Evolutionary conservation across 1,139 yeast species (phyloP).

Genomic region (Lodderomyces pseudojiufengensis): DNA sequence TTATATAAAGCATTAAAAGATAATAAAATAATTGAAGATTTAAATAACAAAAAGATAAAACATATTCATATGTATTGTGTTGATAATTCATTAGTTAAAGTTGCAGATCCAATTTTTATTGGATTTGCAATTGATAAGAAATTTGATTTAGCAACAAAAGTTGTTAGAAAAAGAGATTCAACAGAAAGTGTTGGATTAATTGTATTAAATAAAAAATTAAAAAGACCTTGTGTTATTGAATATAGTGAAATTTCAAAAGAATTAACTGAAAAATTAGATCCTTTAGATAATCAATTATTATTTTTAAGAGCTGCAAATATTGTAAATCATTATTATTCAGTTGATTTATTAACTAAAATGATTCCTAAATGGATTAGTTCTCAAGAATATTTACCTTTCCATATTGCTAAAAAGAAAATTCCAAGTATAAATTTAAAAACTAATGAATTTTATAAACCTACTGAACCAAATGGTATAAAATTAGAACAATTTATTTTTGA

Average conservation of each 20-base stretch:
- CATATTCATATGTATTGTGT: constrained; percentile 97
- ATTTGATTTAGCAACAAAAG: constrained; percentile 86
- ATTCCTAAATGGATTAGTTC: constrained; percentile 71
- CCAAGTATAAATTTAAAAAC: constrained; percentile 50
- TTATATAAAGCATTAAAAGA: constrained; percentile 77
- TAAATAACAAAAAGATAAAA: constrained; percentile 65
- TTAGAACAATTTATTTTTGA: constrained; percentile 97
- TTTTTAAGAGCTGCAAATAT: constrained; percentile 92
- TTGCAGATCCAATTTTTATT: constrained; percentile 90
- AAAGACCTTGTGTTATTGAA: constrained; percentile 87
- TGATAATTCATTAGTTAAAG: constrained; percentile 86
- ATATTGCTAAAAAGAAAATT: constrained; percentile 89
- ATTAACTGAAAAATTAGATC: constrained; percentile 58
- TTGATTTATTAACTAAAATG: constrained; percentile 55
- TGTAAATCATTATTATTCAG: constrained; percentile 93
- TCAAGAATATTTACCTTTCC: constrained; percentile 75
- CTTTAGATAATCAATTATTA: constrained; percentile 50
- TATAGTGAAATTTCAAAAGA: constrained; percentile 84
- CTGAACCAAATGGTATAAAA: constrained; percentile 83
- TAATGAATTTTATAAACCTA: constrained; percentile 56
- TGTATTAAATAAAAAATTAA: constrained; percentile 58
- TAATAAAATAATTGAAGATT: constrained; percentile 65
- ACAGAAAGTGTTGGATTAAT: constrained; percentile 88
- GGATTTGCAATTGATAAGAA: constrained; percentile 74
- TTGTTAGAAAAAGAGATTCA: constrained; percentile 88